Percentiles rank a stretch among this genome's conserved stretches.
Evolutionary conservation across 228 moss, liverwort and hornwort genomes (phyloP).

Genomic region (Sphagnum magellanicum): DNA sequence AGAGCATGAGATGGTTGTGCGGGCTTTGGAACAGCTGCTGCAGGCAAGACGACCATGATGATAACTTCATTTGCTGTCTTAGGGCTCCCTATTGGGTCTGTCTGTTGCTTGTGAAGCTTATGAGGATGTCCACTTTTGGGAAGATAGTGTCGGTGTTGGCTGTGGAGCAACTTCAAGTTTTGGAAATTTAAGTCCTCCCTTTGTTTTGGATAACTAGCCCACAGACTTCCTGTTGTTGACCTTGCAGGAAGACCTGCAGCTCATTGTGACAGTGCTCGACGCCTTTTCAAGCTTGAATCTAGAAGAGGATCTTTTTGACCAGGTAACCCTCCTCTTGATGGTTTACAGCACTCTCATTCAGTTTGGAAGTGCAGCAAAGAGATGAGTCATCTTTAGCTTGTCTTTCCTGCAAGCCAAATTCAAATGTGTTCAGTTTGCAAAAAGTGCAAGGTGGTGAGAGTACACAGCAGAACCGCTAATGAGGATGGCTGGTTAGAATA

Average conservation of each 20-base stretch:
- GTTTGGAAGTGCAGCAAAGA: neutral
- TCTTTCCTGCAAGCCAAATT: no score
- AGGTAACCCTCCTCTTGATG: slow-evolving; percentile 22
- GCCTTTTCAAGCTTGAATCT: slow-evolving; percentile 84
- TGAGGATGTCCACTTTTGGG: neutral
- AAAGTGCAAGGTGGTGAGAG: no score
- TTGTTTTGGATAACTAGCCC: neutral
- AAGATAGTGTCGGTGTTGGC: neutral
- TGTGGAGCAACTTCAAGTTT: neutral
- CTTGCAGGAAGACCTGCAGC: slow-evolving; percentile 75
- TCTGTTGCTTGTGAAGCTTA: neutral
- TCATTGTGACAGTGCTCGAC: slow-evolving; percentile 77
- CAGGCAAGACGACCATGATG: slow-evolving; percentile 11
- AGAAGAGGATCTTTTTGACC: slow-evolving; percentile 65
- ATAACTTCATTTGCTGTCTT: neutral
- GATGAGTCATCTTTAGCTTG: no score
- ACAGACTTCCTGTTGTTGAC: no score
- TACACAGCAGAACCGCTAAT: no score
- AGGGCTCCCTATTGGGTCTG: no score
- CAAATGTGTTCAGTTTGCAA: no score
- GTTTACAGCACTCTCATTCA: no score
- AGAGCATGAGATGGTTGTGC: slow-evolving; percentile 86
- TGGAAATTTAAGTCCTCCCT: neutral
- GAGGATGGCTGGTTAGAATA: no score
- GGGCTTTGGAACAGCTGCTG: slow-evolving; percentile 64